These are phyloP conservation scores for Amoebophrya sp. DNA, from an alignment of 169 alveolate species.

Conservation along the genomic window DNA sequence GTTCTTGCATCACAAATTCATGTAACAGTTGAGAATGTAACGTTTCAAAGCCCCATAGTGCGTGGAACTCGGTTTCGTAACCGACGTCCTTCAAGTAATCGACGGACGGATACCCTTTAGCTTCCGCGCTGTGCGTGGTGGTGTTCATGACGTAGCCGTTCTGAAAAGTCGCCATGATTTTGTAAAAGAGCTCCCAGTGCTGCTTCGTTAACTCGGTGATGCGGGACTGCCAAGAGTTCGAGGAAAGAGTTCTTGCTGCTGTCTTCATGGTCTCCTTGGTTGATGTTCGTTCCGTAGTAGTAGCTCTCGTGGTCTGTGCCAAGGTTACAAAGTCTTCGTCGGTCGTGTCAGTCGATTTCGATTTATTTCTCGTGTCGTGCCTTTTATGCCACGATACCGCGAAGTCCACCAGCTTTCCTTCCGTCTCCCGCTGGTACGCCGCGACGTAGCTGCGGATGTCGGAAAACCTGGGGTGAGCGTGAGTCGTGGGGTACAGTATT, in stretches of 20 bases:
- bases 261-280: too few relatives aligned
- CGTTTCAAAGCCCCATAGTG: too few relatives aligned
- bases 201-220: background rate
- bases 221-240: background rate
- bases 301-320: too few relatives aligned
- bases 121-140: background rate
- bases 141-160: background rate
- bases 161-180: background rate
- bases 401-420: background rate
- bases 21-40: too few relatives aligned
- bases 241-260: too few relatives aligned
- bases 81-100: background rate
- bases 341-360: too few relatives aligned
- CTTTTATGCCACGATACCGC: background rate
- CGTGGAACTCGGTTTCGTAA: background rate
- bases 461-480: too few relatives aligned
- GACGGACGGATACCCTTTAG: background rate
- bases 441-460: background rate
- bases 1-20: too few relatives aligned
- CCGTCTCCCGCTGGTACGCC: background rate
- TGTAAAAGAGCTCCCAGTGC: background rate
- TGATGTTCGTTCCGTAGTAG: too few relatives aligned
- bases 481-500: too few relatives aligned
- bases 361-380: background rate
- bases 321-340: too few relatives aligned